These are phyloP conservation scores for Eragrostis curvula DNA, from an alignment of 176 grass and related monocot genomes.

Conservation along the genomic window DNA sequence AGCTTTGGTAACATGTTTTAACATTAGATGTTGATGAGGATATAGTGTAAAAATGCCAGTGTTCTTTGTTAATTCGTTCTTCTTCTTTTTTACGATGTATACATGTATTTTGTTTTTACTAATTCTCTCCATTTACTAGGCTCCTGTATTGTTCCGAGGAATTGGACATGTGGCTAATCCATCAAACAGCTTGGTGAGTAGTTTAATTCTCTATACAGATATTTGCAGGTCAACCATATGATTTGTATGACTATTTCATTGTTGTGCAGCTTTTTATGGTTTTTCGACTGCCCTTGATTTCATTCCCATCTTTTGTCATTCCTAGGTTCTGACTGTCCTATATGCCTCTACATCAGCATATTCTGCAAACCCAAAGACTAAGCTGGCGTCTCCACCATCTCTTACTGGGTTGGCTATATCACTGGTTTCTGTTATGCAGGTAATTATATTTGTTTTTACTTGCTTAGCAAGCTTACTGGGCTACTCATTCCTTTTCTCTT, in stretches of 20 bases:
- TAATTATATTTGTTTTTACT: slow-evolving; percentile 43
- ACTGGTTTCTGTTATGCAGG: slow-evolving; percentile 96
- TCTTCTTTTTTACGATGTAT: background rate
- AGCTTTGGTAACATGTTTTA: slow-evolving; percentile 4
- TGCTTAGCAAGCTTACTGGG: background rate
- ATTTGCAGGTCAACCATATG: background rate
- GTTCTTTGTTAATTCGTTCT: background rate
- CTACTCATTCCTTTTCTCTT: background rate
- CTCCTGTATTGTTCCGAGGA: slow-evolving; percentile 86
- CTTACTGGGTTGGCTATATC: slow-evolving; percentile 85
- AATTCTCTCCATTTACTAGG: slow-evolving; percentile 43
- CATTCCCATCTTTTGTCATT: slow-evolving; percentile 2
- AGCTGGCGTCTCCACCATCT: slow-evolving; percentile 73
- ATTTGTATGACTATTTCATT: slow-evolving; percentile 3
- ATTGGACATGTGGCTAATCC: slow-evolving; percentile 81
- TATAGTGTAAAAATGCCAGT: background rate
- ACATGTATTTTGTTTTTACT: slow-evolving; percentile 17
- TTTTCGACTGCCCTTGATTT: slow-evolving; percentile 12
- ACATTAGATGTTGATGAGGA: background rate
- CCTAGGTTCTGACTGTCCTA: slow-evolving; percentile 86
- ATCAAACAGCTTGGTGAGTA: slow-evolving; percentile 79
- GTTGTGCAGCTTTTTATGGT: background rate
- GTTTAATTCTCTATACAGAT: slow-evolving; percentile 21
- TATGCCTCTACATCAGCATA: slow-evolving; percentile 89
- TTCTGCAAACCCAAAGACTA: slow-evolving; percentile 82